Evolutionary conservation across 1,139 yeast species (phyloP).

Genomic region (Magnusiomyces paraingens): DNA sequence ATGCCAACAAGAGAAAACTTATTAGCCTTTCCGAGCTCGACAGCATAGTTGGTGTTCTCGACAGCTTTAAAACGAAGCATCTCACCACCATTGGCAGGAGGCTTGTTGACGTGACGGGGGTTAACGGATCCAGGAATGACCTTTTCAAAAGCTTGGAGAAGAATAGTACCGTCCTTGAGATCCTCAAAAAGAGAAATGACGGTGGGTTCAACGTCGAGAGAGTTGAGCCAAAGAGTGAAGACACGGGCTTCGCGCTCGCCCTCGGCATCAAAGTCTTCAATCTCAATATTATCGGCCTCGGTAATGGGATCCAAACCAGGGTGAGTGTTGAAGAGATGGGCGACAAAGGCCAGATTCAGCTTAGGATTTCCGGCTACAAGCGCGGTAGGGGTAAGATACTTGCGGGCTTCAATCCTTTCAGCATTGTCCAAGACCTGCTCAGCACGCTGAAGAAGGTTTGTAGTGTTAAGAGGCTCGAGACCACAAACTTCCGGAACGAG

Average conservation of each 20-base stretch:
- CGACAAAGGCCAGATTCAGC: slow-evolving; percentile 93
- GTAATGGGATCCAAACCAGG: slow-evolving; percentile 97
- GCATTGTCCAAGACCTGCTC: slow-evolving; percentile 81
- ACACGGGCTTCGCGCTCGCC: slow-evolving; percentile 99
- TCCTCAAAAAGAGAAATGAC: slow-evolving; percentile 90
- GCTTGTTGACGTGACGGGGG: slow-evolving; percentile 72
- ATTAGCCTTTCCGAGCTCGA: slow-evolving; percentile 88
- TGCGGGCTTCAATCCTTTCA: slow-evolving; percentile 85
- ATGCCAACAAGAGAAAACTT: slow-evolving; percentile 93
- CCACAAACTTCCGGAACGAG: slow-evolving; percentile 82
- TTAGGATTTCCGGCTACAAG: slow-evolving; percentile 95
- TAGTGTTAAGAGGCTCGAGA: slow-evolving; percentile 67
- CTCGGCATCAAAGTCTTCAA: slow-evolving; percentile 92
- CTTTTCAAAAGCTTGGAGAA: slow-evolving; percentile 90
- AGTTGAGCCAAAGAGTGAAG: slow-evolving; percentile 93
- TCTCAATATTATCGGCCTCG: slow-evolving; percentile 80
- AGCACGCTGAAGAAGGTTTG: slow-evolving; percentile 71
- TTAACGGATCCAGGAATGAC: slow-evolving; percentile 92
- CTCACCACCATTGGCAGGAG: slow-evolving; percentile 64
- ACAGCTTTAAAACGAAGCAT: slow-evolving; percentile 87
- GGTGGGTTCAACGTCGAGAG: slow-evolving; percentile 93
- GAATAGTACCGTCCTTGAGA: slow-evolving; percentile 82
- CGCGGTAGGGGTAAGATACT: slow-evolving; percentile 88
- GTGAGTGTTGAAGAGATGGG: slow-evolving; percentile 89
- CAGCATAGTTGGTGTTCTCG: slow-evolving; percentile 94